These are phyloP conservation scores for Fusarium sterilihyphosum DNA, from an alignment of 2,329 filamentous ascomycete species.

Conservation along the genomic window DNA sequence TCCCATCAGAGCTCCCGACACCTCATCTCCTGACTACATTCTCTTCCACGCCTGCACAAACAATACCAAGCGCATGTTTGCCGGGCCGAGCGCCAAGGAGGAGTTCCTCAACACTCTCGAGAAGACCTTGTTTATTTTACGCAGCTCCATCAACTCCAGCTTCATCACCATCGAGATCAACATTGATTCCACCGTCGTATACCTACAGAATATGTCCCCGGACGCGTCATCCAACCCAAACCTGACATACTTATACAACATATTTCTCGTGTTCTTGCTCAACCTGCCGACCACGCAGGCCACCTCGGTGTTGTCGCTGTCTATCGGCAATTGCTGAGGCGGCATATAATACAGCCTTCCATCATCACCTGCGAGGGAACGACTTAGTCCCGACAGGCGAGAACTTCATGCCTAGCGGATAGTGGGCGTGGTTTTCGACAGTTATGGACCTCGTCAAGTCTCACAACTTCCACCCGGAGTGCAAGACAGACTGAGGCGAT, in stretches of 20 bases:
- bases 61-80: background rate
- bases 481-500: background rate
- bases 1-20: background rate
- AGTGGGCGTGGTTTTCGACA: background rate
- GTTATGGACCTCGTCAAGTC: accelerated
- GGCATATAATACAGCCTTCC: background rate
- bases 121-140: background rate
- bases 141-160: background rate
- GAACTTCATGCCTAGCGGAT: background rate
- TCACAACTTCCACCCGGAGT: no score
- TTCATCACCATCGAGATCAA: background rate
- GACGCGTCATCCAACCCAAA: no score
- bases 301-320: background rate
- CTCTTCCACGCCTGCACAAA: background rate
- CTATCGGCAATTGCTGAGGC: background rate
- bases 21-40: background rate
- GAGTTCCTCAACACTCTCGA: background rate
- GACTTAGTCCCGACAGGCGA: background rate
- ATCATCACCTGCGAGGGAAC: background rate
- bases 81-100: accelerated
- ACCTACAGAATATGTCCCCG: no score
- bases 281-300: background rate
- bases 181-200: no score
- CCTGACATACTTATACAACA: background rate
- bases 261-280: background rate